A percentile compares a stretch with the other conserved stretches of the same genome.
Conservation (phyloP, 202 grass and related monocot genomes). For the Brachypodium distachyon region DNA sequence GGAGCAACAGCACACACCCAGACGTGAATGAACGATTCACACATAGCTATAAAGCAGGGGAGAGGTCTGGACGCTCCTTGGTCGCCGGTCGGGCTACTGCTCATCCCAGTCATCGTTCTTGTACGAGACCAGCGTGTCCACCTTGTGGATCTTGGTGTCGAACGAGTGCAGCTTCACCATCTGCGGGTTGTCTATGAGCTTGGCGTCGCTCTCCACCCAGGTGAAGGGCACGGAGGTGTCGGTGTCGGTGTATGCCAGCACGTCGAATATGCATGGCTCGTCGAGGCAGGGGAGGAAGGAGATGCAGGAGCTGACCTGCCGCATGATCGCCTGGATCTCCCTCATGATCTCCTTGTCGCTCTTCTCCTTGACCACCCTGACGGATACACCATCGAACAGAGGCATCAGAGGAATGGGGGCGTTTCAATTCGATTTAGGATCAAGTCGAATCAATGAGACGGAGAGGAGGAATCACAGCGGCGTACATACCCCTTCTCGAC, state of each 20-base stretch:
- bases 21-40: conserved; percentile 90
- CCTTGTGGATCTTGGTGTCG: conserved; percentile 99
- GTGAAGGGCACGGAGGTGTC: conserved; percentile 66
- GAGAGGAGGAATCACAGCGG: background rate
- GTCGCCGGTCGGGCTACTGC: background rate
- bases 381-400: background rate
- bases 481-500: conserved; percentile 75
- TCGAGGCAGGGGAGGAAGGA: conserved; percentile 94
- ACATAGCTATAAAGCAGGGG: conserved; percentile 21
- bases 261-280: conserved; percentile 89
- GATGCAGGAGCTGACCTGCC: conserved; percentile 87
- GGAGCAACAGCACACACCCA: background rate
- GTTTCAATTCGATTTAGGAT: background rate
- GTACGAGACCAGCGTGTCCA: conserved; percentile 93
- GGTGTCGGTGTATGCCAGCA: conserved; percentile 88
- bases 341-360: conserved; percentile 99
- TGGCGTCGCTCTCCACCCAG: conserved; percentile 98
- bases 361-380: conserved; percentile 79
- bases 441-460: background rate
- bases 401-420: background rate
- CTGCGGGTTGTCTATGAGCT: conserved; percentile 86
- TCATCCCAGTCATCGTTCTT: conserved; percentile 93
- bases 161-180: conserved; percentile 96
- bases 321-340: conserved; percentile 99
- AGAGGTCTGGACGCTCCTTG: background rate